These are phyloP conservation scores for Podospora pseudocomata DNA, from an alignment of 495 filamentous ascomycete species.

Conservation along the genomic window DNA sequence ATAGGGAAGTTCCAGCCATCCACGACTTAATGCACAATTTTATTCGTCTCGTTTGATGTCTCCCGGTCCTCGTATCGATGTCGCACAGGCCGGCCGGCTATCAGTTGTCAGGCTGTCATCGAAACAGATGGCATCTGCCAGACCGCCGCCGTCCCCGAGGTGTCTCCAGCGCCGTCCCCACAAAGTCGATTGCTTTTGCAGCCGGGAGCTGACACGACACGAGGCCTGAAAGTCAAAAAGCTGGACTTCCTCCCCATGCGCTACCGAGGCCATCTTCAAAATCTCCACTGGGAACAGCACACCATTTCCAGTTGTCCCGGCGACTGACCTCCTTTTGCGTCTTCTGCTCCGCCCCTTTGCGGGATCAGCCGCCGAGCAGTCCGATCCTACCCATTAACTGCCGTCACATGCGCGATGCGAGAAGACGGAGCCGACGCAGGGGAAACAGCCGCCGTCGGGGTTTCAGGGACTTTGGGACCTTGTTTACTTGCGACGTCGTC, in stretches of 20 bases:
- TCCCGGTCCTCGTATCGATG: too few relatives aligned
- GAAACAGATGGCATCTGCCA: background rate
- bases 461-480: background rate
- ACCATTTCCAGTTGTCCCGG: slow-evolving; percentile 24
- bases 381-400: background rate
- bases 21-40: slow-evolving; percentile 18
- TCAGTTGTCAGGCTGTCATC: background rate
- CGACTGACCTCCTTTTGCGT: slow-evolving; percentile 14
- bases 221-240: background rate
- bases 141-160: background rate
- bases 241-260: background rate
- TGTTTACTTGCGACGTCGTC: background rate
- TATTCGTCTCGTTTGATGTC: background rate
- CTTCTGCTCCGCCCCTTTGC: background rate
- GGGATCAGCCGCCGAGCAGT: background rate
- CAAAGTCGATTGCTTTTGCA: background rate
- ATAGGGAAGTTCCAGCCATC: slow-evolving; percentile 3
- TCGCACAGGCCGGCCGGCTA: background rate
- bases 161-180: slow-evolving; percentile 8
- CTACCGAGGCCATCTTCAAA: slow-evolving; percentile 23
- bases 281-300: slow-evolving; percentile 16
- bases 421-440: background rate
- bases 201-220: background rate
- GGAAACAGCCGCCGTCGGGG: background rate
- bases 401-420: background rate